Base-by-base conservation (phyloP, 2,329 filamentous ascomycete species). In the Xylaria sp. region DNA sequence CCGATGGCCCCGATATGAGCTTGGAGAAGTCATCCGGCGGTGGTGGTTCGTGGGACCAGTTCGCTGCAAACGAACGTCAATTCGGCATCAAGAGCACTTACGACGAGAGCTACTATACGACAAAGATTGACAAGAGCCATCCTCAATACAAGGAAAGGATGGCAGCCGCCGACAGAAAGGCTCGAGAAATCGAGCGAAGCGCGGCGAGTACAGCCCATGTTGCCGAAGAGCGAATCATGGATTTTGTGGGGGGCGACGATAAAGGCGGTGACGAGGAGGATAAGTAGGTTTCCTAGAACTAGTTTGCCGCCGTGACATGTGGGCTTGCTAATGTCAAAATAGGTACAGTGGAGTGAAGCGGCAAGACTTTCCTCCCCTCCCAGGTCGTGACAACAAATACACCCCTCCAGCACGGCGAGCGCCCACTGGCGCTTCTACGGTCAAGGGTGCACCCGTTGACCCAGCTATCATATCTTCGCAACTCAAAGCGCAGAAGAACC, bases 91-190 rank as follows among this genome's bases (percentile, higher is more conserved):
- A 86, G 72, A 94, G 89, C 48, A 91, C 92, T 65, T 99, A 97
- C 70, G 87, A 97, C 67, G 94, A 97, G 74, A 92, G 90, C 64
- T 85, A 94, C 40, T 99, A 99, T 75, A 99, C 94, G 1, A 99
- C 94, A 8, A 77, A 84, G 39, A 95, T 99, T 67, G 86, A 99
- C 73, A 91, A 87, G 67, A 89, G 74, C 59, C 87, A 96, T 64
- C 92, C 94, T 1, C 80, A 88, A 49, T 97, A 95, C 73, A 87
- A 84, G 60, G 85, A 91, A 71, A 85, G 88, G 60, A 81, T 89
- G 64, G 91, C 89, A 2, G 83, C 87, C 34, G 94, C 92, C 2
- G 91, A 92, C 19, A 87, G 82, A 62, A 90, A 93, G 67, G 94
- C 92, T 19, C 86, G 90, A 56, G 93, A 97, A 72, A 99, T 99